Conservation (phyloP, 2,329 filamentous ascomycete species). For the Nothopassalora personata region DNA sequence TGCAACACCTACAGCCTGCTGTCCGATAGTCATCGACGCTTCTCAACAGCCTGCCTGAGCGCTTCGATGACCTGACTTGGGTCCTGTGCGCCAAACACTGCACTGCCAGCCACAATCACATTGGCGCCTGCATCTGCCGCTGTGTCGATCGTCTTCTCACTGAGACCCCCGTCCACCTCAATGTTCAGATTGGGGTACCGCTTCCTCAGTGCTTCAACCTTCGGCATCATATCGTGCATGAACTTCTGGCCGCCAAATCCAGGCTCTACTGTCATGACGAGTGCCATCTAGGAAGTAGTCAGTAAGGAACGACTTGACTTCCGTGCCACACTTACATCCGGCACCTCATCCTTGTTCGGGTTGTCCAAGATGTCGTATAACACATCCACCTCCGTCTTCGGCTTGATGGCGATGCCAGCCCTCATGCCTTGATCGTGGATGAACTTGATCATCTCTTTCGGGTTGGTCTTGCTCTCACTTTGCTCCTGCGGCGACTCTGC, state of each 20-base stretch:
- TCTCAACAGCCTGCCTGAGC: constrained; percentile 73
- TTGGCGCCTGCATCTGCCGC: constrained; percentile 95
- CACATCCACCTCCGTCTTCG: constrained; percentile 82
- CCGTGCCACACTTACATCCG: constrained; percentile 64
- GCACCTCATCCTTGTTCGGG: constrained; percentile 65
- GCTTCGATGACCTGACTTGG: constrained; percentile 80
- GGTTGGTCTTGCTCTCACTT: constrained; percentile 68
- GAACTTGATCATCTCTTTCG: constrained; percentile 78
- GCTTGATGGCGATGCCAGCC: constrained; percentile 94
- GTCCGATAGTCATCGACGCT: constrained; percentile 38
- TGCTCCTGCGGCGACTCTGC: constrained; percentile 70
- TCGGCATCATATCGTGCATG: constrained; percentile 92
- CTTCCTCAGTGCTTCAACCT: constrained; percentile 76
- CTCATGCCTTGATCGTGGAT: constrained; percentile 85
- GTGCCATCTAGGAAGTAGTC: constrained; percentile 68
- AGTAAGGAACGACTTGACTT: neutral
- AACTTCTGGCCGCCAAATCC: constrained; percentile 98
- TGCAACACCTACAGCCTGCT: constrained; percentile 16
- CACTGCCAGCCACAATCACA: constrained; percentile 94
- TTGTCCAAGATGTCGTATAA: constrained; percentile 84
- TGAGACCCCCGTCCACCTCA: constrained; percentile 91
- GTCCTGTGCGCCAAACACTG: constrained; percentile 88
- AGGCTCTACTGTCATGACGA: constrained; percentile 96
- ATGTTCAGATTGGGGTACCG: constrained; percentile 92
- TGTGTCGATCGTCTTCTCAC: constrained; percentile 82